A percentile compares a stretch with the other conserved stretches of the same genome.
Evolutionary conservation across 345 rosid species (phyloP).

Genomic region (Lenwebbia sp.): DNA sequence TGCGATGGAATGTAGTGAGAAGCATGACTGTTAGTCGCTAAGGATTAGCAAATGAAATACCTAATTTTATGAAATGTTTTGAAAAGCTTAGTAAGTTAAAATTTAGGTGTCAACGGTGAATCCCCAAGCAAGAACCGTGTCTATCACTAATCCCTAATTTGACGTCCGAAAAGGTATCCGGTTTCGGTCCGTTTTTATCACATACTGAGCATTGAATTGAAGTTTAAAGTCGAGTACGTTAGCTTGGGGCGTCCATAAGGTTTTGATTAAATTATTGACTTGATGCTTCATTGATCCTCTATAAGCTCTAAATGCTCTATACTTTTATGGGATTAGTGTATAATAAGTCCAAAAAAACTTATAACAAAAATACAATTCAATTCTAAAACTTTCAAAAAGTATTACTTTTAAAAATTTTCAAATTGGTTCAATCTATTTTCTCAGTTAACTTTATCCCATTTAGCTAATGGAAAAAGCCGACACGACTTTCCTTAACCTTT

Average conservation of each 20-base stretch:
- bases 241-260: not conserved
- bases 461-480: not conserved
- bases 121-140: not conserved
- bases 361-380: not conserved
- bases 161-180: not conserved
- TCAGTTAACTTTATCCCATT: no score
- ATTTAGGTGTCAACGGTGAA: constrained; percentile 9
- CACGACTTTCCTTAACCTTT: accelerated
- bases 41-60: not conserved
- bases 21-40: not conserved
- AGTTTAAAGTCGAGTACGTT: not conserved
- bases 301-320: not conserved
- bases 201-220: not conserved
- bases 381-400: no score
- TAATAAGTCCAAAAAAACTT: not conserved
- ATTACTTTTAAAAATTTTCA: no score
- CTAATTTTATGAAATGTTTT: not conserved
- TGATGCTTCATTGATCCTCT: not conserved
- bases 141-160: not conserved
- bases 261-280: not conserved
- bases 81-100: not conserved
- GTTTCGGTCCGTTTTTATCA: not conserved
- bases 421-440: no score
- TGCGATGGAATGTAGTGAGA: not conserved
- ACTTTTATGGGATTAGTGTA: not conserved